Evolutionary conservation across 2,329 filamentous ascomycete genomes (phyloP), one percentile per base, ranked within the genome.

Genomic region (Fusarium chlamydosporum): DNA sequence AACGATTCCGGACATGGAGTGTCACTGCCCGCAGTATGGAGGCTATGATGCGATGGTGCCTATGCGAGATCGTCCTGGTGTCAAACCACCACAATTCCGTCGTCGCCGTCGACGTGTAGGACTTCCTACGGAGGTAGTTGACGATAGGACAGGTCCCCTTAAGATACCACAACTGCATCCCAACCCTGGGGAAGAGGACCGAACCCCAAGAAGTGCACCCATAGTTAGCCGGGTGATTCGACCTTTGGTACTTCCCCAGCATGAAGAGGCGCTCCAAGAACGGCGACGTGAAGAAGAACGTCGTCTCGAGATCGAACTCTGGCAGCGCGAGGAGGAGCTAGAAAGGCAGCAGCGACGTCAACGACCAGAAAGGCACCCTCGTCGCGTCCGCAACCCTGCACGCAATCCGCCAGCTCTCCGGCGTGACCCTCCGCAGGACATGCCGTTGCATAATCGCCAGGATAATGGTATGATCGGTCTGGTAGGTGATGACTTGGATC

Each of bases 21-120:
- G 82, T 29, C 0, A 0, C 0, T 86, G 83, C 53, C 60, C 37
- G 3, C 2, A 7, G 2, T 66, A 63, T 2, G 58, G 50, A 3
- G 33, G 40, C 10, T 52, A 48, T 12, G 11, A 74, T 1, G 37
- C 13, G 0, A 64, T 70, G 57, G 37, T 70, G 3, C 60, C 56
- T 2, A 46, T 73, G 18, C 37, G 23, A 6, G 4, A 62, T 1
- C 65, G 72, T 1, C 65, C 72, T 4, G 72, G 72, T 0, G 6
- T 11, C 12, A 74, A 74, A 47, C 70, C 72, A 4, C 43, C 53
- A 8, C 65, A 34, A 27, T 74, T 58, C 13, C 68, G 70, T 16
- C 65, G 65, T 12, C 48, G 33, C 3, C 50, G 6, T n/a, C 56
- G 16, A 4, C 38, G 35, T 11, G 38, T n/a, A 16, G 56, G 34